A percentile compares a stretch with the other conserved stretches of the same genome.
Conservation (phyloP, 1,284 basidiomycete species). For the Fomitopsis palustris region DNA sequence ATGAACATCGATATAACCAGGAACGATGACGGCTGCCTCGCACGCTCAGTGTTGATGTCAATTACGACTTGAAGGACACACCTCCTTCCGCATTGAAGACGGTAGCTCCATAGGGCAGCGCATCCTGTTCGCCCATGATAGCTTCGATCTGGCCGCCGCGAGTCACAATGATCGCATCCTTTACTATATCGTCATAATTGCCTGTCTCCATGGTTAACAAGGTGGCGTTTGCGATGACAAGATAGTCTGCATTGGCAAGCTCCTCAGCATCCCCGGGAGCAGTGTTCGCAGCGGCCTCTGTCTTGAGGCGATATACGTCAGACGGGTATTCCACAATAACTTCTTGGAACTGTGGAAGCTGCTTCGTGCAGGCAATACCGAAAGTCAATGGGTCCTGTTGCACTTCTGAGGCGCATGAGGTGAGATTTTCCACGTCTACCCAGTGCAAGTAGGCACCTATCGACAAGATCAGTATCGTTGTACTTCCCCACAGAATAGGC, state of each 20-base stretch:
- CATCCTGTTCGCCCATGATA: conserved; percentile 38
- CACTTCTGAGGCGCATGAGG: conserved; percentile 44
- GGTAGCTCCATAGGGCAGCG: conserved; percentile 42
- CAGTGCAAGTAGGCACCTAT: conserved; percentile 65
- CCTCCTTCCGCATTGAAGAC: conserved; percentile 60
- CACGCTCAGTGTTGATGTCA: neutral
- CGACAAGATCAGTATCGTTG: neutral
- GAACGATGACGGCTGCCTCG: conserved; percentile 52
- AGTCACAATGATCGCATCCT: conserved; percentile 46
- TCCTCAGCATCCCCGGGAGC: conserved; percentile 17
- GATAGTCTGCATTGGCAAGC: conserved; percentile 35
- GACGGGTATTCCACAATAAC: conserved; percentile 56
- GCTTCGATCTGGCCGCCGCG: conserved; percentile 53
- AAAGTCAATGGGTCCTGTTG: conserved; percentile 47
- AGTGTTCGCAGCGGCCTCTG: conserved; percentile 37
- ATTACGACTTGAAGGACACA: conserved; percentile 24
- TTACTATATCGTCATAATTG: conserved; percentile 41
- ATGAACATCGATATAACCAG: conserved; percentile 73
- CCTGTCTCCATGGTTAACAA: conserved; percentile 61
- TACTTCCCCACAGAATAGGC: neutral
- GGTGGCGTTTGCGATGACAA: conserved; percentile 64
- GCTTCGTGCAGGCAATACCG: conserved; percentile 56
- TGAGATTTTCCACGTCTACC: conserved; percentile 50
- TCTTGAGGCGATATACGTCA: conserved; percentile 54
- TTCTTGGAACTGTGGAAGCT: conserved; percentile 50